A percentile compares a stretch with the other conserved stretches of the same genome.
Evolutionary conservation across 768 basidiomycete species (phyloP).

Genomic region (Leucocoprinus birnbaumii): DNA sequence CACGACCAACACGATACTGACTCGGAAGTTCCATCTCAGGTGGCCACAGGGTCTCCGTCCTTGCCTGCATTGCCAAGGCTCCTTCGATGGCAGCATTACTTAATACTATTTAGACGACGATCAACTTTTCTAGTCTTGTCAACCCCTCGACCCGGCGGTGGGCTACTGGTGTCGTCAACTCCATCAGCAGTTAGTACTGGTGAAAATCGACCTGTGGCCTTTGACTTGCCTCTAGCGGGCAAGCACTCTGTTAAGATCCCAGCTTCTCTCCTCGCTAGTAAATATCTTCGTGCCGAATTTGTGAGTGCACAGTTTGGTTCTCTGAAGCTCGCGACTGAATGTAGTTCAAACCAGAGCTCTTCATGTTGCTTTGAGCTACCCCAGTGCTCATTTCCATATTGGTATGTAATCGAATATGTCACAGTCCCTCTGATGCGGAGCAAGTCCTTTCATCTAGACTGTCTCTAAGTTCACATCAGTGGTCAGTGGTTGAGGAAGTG

Average conservation of each 20-base stretch:
- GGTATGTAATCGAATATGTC: slow-evolving; percentile 40
- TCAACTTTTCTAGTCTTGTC: slow-evolving; percentile 21
- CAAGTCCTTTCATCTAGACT: slow-evolving; percentile 27
- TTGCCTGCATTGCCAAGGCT: slow-evolving; percentile 52
- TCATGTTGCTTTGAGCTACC: slow-evolving; percentile 40
- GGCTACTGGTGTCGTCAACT: slow-evolving; percentile 50
- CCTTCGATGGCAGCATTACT: slow-evolving; percentile 29
- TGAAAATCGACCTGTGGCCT: not conserved
- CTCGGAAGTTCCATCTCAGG: slow-evolving; percentile 47
- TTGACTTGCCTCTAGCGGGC: slow-evolving; percentile 18
- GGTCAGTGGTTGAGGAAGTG: slow-evolving; percentile 38
- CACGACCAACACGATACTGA: slow-evolving; percentile 51
- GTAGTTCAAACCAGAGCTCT: slow-evolving; percentile 20
- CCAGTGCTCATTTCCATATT: slow-evolving; percentile 43
- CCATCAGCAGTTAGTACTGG: slow-evolving; percentile 31
- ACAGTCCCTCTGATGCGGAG: slow-evolving; percentile 22
- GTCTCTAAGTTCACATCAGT: slow-evolving; percentile 47
- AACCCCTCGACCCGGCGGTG: slow-evolving; percentile 31
- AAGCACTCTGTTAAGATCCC: slow-evolving; percentile 44
- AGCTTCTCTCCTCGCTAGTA: slow-evolving; percentile 40
- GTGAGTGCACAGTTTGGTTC: slow-evolving; percentile 22
- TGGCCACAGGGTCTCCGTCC: slow-evolving; percentile 49
- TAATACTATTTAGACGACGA: slow-evolving; percentile 50
- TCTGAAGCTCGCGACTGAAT: not conserved
- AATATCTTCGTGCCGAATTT: slow-evolving; percentile 49